These are phyloP conservation scores for Penicillium dipodomyicola DNA, from an alignment of 495 filamentous ascomycete genomes.

Conservation along the genomic window DNA sequence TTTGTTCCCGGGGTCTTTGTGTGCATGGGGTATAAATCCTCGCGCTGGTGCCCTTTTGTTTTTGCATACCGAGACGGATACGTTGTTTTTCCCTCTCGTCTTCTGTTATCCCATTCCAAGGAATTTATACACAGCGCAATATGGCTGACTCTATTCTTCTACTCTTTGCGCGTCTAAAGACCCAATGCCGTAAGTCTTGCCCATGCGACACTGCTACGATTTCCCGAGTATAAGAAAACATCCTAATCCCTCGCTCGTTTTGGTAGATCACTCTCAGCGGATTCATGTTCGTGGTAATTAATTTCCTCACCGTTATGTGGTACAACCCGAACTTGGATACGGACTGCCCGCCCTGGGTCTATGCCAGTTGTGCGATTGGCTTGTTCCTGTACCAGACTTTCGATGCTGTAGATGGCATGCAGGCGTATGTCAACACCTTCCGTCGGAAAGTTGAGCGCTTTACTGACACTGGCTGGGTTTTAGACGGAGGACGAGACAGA, in stretches of 20 bases:
- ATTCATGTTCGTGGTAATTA: slow-evolving; percentile 86
- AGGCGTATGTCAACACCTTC: slow-evolving; percentile 63
- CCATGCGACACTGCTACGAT: slow-evolving; percentile 16
- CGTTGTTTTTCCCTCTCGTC: not conserved
- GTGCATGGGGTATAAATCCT: not conserved
- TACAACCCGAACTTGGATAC: slow-evolving; percentile 93
- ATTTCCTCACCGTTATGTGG: slow-evolving; percentile 91
- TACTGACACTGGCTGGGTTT: slow-evolving; percentile 20
- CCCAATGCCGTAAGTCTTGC: slow-evolving; percentile 58
- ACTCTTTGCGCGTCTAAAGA: slow-evolving; percentile 33
- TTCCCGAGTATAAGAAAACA: not conserved
- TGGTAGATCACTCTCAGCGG: slow-evolving; percentile 81
- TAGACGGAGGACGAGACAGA: slow-evolving; percentile 84
- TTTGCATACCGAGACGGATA: not conserved
- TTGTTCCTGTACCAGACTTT: slow-evolving; percentile 98
- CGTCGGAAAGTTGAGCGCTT: slow-evolving; percentile 3
- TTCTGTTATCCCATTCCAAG: not conserved
- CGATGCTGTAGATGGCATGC: slow-evolving; percentile 92
- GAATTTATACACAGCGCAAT: not conserved
- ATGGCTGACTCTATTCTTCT: slow-evolving; percentile 20
- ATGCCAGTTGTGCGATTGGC: slow-evolving; percentile 83
- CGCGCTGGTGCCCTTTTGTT: not conserved
- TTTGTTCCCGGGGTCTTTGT: not conserved
- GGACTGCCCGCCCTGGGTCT: slow-evolving; percentile 93
- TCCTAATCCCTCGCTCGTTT: slow-evolving; percentile 4